Evolutionary conservation across 768 basidiomycete genomes (phyloP), one percentile per base, ranked within the genome.

Genomic region (Coprinopsis cinerea): DNA sequence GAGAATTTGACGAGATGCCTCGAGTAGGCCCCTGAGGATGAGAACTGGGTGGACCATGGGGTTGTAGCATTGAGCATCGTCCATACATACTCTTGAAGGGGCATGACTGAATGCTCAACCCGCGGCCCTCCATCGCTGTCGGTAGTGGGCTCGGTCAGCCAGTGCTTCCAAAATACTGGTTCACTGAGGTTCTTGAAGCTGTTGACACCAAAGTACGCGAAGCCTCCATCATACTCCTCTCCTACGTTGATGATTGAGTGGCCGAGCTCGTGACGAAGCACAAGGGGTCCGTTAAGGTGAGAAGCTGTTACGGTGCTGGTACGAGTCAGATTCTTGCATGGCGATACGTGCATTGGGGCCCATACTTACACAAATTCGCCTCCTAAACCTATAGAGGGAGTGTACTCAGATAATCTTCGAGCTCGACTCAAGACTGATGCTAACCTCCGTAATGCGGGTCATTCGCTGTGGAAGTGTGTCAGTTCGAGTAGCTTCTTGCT

Each of bases 161-260:
- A 91, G 53, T 88, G 82, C 0, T 70, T 62, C 88, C 88, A 91
- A 5, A 82, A 75, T 24, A 85, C 58, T 13, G 32, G 25, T 23
- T 44, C 20, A 30, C 14, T 20, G 27, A 43, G 26, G 71, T 67
- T 47, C 39, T 75, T 66, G 23, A 73, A 71, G 2, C 84, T 76
- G 57, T 91, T 87, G 28, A 74, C 71, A 14, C 88, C 88, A 56
- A 75, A 86, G 62, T 90, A 91, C 2, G 71, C 82, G 53, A 64
- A 79, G 3, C 85, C 88, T 11, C 87, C 88, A 55, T 90, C 88
- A 59, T 91, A 89, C 66, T 89, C 88, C 65, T 90, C 88, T 3
- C 88, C 88, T 17, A 88, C 82, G 5, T 78, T 68, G 56, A 89
- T 85, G 42, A 89, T 78, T 20, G 85, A 87, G 64, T 91, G 88